Conservation (phyloP, 257 asterid genomes). For the Misopates orontium region DNA sequence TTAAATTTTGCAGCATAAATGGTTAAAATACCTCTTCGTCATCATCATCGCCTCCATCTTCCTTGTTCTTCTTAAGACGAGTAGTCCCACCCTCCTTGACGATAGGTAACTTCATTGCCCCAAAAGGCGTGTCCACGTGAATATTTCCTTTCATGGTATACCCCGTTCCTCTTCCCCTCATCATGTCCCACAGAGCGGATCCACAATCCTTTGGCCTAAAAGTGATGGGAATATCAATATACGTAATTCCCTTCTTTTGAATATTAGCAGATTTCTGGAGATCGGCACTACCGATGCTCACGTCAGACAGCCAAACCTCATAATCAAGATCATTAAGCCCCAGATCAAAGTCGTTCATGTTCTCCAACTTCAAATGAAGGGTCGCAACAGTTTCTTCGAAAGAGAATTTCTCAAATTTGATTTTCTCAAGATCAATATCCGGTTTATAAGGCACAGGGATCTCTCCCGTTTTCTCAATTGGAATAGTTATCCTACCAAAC, state of each 20-base stretch:
- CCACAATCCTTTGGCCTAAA: slow-evolving; percentile 98
- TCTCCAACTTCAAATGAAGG: slow-evolving; percentile 82
- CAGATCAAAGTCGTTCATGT: slow-evolving; percentile 85
- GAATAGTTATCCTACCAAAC: slow-evolving; percentile 78
- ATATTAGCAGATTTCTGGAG: slow-evolving; percentile 55
- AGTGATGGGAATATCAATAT: slow-evolving; percentile 76
- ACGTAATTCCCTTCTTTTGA: slow-evolving; percentile 62
- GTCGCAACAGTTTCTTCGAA: slow-evolving; percentile 80
- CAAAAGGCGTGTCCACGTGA: slow-evolving; percentile 84
- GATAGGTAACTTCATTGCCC: slow-evolving; percentile 89
- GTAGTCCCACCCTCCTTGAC: slow-evolving; percentile 91
- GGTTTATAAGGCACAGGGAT: slow-evolving; percentile 91
- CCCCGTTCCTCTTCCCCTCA: slow-evolving; percentile 85
- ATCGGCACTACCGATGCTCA: slow-evolving; percentile 75
- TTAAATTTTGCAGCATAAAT: background rate
- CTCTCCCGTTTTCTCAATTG: slow-evolving; percentile 84
- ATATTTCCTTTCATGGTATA: slow-evolving; percentile 81
- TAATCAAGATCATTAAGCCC: slow-evolving; percentile 77
- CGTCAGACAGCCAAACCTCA: slow-evolving; percentile 86
- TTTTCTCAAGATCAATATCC: slow-evolving; percentile 70
- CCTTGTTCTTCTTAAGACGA: slow-evolving; percentile 79
- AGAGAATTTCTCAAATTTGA: slow-evolving; percentile 71
- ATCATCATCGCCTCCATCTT: slow-evolving; percentile 70
- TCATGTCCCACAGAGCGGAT: slow-evolving; percentile 99
- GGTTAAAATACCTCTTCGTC: slow-evolving; percentile 55